Evolutionary conservation across 805 yeast genomes (phyloP).

Genomic region (Maudiozyma serrabonitensis): DNA sequence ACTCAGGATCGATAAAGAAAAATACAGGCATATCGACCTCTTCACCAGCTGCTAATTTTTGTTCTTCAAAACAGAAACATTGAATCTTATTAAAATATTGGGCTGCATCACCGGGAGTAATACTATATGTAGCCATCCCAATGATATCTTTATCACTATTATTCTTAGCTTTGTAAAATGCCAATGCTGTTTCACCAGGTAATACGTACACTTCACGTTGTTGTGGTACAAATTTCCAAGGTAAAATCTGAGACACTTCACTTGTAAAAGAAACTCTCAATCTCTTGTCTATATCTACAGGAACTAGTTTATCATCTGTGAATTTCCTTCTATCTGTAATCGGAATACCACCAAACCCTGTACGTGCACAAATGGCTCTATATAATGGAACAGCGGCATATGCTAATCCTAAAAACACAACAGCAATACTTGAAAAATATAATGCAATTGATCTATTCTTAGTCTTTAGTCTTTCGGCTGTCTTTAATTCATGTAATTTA

Average conservation of each 20-base stretch:
- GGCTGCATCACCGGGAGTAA: constrained; percentile 92
- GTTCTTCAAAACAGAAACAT: constrained; percentile 97
- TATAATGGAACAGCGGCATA: constrained; percentile 91
- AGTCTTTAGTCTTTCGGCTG: constrained; percentile 18
- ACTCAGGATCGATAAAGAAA: constrained; percentile 94
- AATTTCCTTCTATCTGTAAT: constrained; percentile 74
- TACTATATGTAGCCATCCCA: constrained; percentile 98
- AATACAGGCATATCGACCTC: constrained; percentile 98
- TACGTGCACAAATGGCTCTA: constrained; percentile 82
- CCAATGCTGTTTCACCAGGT: constrained; percentile 97
- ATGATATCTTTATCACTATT: constrained; percentile 78
- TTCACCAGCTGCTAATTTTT: constrained; percentile 85
- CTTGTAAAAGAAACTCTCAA: constrained; percentile 83
- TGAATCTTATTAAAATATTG: constrained; percentile 95
- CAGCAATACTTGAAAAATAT: constrained; percentile 58
- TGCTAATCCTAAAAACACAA: constrained; percentile 64
- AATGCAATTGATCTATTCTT: constrained; percentile 49
- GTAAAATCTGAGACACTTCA: constrained; percentile 80
- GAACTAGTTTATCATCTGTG: constrained; percentile 78
- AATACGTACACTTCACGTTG: constrained; percentile 86
- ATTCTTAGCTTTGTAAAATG: constrained; percentile 89
- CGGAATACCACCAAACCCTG: constrained; percentile 95
- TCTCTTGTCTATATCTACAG: constrained; percentile 76
- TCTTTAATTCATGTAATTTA: constrained; percentile 13
- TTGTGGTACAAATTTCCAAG: constrained; percentile 93